These are phyloP conservation scores for Suillus subalutaceus DNA, from an alignment of 768 basidiomycete species.

Conservation along the genomic window DNA sequence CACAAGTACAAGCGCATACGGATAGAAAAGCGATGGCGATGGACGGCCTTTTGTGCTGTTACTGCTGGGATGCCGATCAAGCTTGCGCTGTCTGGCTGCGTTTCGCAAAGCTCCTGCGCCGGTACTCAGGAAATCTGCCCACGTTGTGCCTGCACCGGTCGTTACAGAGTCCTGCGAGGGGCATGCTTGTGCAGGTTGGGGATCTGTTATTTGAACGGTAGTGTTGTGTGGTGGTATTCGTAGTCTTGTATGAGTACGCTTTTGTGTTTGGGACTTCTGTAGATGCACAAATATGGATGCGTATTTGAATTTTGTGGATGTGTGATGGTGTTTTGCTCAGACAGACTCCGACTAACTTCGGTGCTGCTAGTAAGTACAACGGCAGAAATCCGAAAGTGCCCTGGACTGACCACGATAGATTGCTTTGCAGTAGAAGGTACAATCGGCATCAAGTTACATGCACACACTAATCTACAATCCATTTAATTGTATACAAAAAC, in stretches of 20 bases:
- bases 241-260: not conserved
- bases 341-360: no score
- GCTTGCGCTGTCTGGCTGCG: slow-evolving; percentile 72
- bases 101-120: slow-evolving; percentile 55
- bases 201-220: slow-evolving; percentile 86
- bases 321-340: not conserved
- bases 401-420: no score
- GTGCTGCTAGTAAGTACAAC: no score
- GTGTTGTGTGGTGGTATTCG: slow-evolving; percentile 9
- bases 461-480: no score
- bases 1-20: slow-evolving; percentile 14
- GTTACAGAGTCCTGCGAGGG: slow-evolving; percentile 48
- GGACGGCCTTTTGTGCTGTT: slow-evolving; percentile 37
- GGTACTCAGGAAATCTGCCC: slow-evolving; percentile 25
- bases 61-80: slow-evolving; percentile 72
- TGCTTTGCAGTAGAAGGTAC: no score
- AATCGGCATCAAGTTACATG: no score
- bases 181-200: slow-evolving; percentile 72
- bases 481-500: no score
- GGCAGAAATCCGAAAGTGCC: no score
- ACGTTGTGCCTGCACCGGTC: slow-evolving; percentile 12
- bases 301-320: not conserved
- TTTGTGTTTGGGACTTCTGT: not conserved
- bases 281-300: not conserved
- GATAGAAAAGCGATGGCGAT: slow-evolving; percentile 46